These are phyloP conservation scores for Microstegium vimineum DNA, from an alignment of 176 grass and related monocot species.

Conservation along the genomic window DNA sequence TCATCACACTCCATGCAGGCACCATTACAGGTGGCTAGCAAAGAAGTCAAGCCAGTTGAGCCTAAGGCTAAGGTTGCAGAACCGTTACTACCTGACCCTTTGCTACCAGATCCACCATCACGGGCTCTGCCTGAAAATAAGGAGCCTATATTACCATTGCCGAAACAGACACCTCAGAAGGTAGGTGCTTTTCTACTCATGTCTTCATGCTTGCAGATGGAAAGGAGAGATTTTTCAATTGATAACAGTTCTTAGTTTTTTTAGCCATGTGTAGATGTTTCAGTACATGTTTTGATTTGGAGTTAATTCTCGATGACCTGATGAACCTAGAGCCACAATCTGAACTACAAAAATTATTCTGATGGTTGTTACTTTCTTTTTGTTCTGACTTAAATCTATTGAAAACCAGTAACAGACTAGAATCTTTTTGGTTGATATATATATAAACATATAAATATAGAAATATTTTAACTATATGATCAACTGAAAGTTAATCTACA, in stretches of 20 bases:
- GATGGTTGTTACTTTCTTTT: background rate
- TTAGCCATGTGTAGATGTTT: background rate
- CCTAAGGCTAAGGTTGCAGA: conserved; percentile 37
- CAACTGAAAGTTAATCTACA: background rate
- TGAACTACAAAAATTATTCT: background rate
- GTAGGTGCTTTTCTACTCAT: conserved; percentile 20
- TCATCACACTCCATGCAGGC: conserved; percentile 53
- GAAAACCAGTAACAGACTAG: background rate
- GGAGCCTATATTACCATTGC: conserved; percentile 78
- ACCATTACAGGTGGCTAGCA: conserved; percentile 42
- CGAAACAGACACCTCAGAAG: conserved; percentile 53
- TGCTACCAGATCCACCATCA: conserved; percentile 50
- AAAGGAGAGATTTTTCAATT: background rate
- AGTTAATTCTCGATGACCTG: background rate
- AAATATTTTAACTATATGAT: background rate
- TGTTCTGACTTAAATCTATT: background rate
- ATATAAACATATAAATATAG: background rate
- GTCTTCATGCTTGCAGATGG: background rate
- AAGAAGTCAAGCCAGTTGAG: conserved; percentile 35
- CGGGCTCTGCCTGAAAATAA: conserved; percentile 46
- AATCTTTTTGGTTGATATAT: background rate
- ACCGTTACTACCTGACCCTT: conserved; percentile 48
- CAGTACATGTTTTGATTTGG: background rate
- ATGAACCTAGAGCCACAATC: background rate
- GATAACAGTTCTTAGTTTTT: background rate